Evolutionary conservation across 176 grass and related monocot genomes (phyloP).

Genomic region (Bromus sterilis): DNA sequence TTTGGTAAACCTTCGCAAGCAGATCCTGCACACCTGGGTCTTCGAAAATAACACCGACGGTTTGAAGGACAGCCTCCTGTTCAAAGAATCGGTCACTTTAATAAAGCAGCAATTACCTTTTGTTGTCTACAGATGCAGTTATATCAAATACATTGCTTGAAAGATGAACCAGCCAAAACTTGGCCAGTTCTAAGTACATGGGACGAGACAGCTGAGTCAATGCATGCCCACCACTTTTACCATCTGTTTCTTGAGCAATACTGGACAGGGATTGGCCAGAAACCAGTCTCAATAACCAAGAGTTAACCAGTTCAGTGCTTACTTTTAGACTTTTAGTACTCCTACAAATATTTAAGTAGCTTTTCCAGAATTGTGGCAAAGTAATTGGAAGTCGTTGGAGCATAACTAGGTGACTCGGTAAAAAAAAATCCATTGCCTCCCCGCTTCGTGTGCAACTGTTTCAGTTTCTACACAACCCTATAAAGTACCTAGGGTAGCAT

Average conservation of each 20-base stretch:
- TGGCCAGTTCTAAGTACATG: neutral
- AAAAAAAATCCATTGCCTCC: constrained; percentile 6
- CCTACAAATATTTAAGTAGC: neutral
- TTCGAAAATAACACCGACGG: constrained; percentile 90
- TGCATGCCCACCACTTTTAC: neutral
- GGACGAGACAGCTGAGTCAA: neutral
- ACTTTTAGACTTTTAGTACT: constrained; percentile 21
- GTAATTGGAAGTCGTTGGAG: neutral
- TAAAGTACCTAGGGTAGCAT: neutral
- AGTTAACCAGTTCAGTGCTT: neutral
- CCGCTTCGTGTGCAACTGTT: neutral
- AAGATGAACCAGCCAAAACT: constrained; percentile 2
- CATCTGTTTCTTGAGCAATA: neutral
- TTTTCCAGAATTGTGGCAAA: neutral
- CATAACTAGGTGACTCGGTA: neutral
- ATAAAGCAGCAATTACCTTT: neutral
- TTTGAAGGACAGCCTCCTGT: constrained; percentile 90
- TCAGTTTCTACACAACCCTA: neutral
- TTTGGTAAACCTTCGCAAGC: constrained; percentile 87
- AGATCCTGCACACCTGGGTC: constrained; percentile 95
- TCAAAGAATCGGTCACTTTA: constrained; percentile 18
- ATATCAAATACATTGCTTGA: constrained; percentile 13
- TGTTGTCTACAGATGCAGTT: neutral
- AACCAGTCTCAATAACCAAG: constrained; percentile 4
- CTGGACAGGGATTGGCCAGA: neutral